Base-by-base conservation (phyloP, 2,329 filamentous ascomycete genomes). In the Geoglossum cookeanum region DNA sequence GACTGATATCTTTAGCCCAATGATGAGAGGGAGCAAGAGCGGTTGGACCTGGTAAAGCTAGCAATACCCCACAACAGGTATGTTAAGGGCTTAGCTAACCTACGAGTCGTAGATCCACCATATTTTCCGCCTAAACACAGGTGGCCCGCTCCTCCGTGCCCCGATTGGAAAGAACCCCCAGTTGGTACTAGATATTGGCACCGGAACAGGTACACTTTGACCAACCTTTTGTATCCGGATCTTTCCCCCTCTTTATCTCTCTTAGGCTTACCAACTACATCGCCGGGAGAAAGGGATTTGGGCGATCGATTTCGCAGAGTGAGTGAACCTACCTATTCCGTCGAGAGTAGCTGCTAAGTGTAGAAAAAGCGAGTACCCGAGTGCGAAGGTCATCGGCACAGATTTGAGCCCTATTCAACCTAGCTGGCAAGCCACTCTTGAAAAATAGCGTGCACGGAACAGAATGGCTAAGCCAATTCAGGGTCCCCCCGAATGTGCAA, bases 21-120 rank as follows among this genome's bases (percentile, higher is more conserved):
- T 37, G 56, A 58, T 32, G 56, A 58, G 27, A 44, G 5, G 13
- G 56, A 58, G 22, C 56, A 58, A 17, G 56, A 58, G 8, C 33
- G 56, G 2, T 47, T 58, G n/a, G 56, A 58, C 7, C 32, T 58
- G 47, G 56, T 58, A 58, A 32, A 2, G 8, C 35, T n/a, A 9
- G 13, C 32, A 22, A 22, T 27, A 2, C 4, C 32, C 53, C 30
- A 5, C 13, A 5, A 1, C n/a, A 53, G 7, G 29, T 32, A 30
- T 9, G 9, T 33, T 15, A 13, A 1, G 13, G 33, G 13, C 30
- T 27, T 1, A 15, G 13, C 42, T 29, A 53, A 29, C 15, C 32
- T 29, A 2, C 4, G 33, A 8, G 42, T 6, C 1, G 2, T 30
- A 57, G 55, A 33, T 77, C 63, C 77, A 79, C 63, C 68, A 71